These are phyloP conservation scores for Globisporangium paroecandrum DNA, from an alignment of 352 stramenopile species.

Conservation along the genomic window DNA sequence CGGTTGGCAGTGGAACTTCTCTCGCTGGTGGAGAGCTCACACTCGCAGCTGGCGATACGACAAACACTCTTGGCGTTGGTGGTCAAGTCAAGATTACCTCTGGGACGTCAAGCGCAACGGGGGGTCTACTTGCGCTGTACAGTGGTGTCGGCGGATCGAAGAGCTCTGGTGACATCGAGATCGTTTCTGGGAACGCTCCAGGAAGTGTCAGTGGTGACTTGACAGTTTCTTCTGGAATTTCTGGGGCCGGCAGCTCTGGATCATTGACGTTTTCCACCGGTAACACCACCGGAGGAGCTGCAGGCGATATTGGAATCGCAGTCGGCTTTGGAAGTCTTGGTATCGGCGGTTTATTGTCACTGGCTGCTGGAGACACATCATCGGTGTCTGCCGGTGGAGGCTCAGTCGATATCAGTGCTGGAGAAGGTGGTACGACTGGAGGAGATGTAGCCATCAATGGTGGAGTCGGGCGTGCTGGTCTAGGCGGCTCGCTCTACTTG, in stretches of 20 bases:
- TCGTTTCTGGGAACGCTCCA: conserved; percentile 30
- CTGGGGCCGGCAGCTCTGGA: conserved; percentile 45
- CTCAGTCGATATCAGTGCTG: conserved; percentile 25
- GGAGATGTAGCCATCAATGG: conserved; percentile 20
- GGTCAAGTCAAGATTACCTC: conserved; percentile 34
- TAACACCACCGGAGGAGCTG: conserved; percentile 38
- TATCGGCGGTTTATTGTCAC: conserved; percentile 32
- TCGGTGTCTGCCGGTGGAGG: conserved; percentile 24
- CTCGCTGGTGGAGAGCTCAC: conserved; percentile 26
- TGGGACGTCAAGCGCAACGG: conserved; percentile 33
- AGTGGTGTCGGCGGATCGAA: conserved; percentile 36
- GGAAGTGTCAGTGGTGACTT: conserved; percentile 54
- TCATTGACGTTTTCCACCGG: conserved; percentile 41
- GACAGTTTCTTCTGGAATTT: conserved; percentile 34
- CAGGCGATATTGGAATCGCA: conserved; percentile 39
- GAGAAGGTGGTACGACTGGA: conserved; percentile 29
- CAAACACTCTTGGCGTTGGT: conserved; percentile 26
- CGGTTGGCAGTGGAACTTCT: conserved; percentile 22
- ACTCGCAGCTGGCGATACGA: conserved; percentile 27
- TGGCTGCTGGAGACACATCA: conserved; percentile 31
- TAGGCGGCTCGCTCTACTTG: conserved; percentile 34
- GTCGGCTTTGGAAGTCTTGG: conserved; percentile 44
- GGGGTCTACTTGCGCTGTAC: conserved; percentile 32
- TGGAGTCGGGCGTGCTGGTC: conserved; percentile 14
- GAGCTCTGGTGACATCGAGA: conserved; percentile 40